Percentiles rank a stretch among this genome's conserved stretches.
These are phyloP conservation scores for Sideroxylon spinosum DNA, from an alignment of 179 eudicot species.

Conservation along the genomic window DNA sequence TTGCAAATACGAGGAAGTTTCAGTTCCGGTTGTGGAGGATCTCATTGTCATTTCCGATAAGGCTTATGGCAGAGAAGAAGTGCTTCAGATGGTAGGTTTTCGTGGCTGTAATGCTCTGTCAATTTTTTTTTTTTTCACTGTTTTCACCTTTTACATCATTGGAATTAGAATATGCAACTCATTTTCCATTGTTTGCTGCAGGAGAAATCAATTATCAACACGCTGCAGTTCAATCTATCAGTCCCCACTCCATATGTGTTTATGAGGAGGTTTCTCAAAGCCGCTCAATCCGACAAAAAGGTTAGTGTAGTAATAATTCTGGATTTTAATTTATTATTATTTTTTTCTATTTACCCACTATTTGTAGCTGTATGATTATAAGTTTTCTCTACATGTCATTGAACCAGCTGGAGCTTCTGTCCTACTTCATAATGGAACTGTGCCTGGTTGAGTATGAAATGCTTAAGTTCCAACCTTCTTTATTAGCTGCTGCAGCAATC, in stretches of 20 bases:
- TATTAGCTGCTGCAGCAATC: conserved; percentile 65
- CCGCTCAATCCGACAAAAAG: conserved; percentile 54
- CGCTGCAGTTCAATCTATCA: conserved; percentile 62
- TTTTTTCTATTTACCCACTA: too few relatives aligned
- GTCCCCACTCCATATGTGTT: conserved; percentile 70
- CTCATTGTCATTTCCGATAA: conserved; percentile 72
- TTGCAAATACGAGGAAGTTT: conserved; percentile 51
- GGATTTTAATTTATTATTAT: neutral
- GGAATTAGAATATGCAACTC: neutral
- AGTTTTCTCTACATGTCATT: neutral
- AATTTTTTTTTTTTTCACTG: neutral
- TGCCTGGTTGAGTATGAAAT: conserved; percentile 64
- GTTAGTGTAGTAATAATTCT: conserved; percentile 20
- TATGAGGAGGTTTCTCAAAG: conserved; percentile 70
- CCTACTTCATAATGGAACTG: conserved; percentile 60
- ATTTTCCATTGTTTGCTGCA: conserved; percentile 27
- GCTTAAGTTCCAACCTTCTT: conserved; percentile 60
- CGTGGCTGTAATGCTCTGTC: neutral
- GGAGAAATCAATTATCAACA: conserved; percentile 67
- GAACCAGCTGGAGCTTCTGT: conserved; percentile 52
- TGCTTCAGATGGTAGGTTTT: conserved; percentile 66
- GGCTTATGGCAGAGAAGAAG: conserved; percentile 64
- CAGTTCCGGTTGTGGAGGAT: conserved; percentile 56
- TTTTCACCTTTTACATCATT: neutral
- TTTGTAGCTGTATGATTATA: neutral